Evolutionary conservation across 441 rosid genomes (phyloP).

Genomic region (Aquilaria agallochum): DNA sequence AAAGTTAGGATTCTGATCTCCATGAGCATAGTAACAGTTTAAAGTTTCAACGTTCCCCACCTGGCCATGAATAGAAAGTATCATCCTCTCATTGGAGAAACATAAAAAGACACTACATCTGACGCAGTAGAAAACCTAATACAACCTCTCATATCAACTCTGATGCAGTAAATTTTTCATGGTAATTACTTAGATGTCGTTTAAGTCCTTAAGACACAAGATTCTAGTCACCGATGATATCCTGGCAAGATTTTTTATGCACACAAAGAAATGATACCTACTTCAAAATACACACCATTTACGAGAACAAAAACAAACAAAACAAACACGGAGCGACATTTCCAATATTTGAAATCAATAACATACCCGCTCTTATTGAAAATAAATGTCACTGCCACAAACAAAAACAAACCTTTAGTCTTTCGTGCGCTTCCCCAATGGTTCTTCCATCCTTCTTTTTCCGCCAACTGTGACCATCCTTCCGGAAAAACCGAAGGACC

Average conservation of each 20-base stretch:
- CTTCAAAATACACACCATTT: too few species aligned
- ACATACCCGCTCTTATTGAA: too few species aligned
- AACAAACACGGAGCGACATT: conserved; percentile 7
- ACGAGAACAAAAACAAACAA: too few species aligned
- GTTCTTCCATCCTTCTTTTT: conserved; percentile 77
- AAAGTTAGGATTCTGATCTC: conserved; percentile 62
- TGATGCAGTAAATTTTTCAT: too few species aligned
- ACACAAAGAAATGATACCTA: too few species aligned
- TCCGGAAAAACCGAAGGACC: conserved; percentile 67
- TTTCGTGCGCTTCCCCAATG: conserved; percentile 89
- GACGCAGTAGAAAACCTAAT: background rate
- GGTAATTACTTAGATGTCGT: too few species aligned
- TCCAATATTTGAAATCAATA: too few species aligned
- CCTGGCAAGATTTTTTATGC: too few species aligned
- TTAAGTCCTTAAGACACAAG: too few species aligned
- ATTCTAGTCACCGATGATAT: too few species aligned
- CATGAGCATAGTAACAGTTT: conserved; percentile 90
- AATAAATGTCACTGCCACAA: too few species aligned
- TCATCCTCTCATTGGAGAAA: conserved; percentile 9
- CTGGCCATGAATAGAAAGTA: conserved; percentile 35
- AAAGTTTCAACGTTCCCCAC: conserved; percentile 77
- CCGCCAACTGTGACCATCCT: conserved; percentile 88
- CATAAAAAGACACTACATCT: conserved; percentile 13
- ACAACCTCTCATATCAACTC: too few species aligned
- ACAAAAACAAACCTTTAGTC: conserved; percentile 57